Conservation (phyloP, 148 eudicot species). For the Rhododendron kiyosumense region DNA sequence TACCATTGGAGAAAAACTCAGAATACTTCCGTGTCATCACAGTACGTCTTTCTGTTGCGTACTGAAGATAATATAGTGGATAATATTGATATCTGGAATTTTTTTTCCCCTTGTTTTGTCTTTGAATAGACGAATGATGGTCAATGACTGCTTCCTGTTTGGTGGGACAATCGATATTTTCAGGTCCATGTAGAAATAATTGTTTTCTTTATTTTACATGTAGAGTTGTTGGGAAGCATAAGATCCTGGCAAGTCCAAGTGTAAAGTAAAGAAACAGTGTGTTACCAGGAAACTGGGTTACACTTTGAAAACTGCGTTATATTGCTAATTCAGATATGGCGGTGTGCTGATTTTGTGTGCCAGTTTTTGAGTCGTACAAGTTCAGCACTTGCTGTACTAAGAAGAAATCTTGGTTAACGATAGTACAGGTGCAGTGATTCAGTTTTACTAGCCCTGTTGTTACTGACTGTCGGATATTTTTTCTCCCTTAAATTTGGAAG, state of each 20-base stretch:
- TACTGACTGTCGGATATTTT: not conserved
- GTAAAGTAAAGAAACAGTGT: not conserved
- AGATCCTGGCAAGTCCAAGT: not conserved
- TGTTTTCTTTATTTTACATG: not conserved
- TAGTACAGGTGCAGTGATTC: not conserved
- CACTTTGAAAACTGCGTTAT: not conserved
- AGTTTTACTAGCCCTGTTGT: not conserved
- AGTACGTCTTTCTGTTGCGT: constrained; percentile 45
- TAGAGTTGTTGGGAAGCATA: not conserved
- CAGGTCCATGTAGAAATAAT: not conserved
- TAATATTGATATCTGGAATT: constrained; percentile 32
- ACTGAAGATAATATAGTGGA: not conserved
- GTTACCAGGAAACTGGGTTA: not conserved
- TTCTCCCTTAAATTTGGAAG: not conserved
- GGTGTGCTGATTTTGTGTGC: not conserved
- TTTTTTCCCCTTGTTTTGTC: constrained; percentile 46
- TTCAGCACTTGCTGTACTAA: not conserved
- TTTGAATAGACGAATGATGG: constrained; percentile 68
- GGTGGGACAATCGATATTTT: constrained; percentile 62
- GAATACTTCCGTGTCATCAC: constrained; percentile 82
- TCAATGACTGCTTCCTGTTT: constrained; percentile 74
- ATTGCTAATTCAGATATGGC: not conserved
- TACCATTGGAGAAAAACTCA: constrained; percentile 63
- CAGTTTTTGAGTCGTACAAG: not conserved
- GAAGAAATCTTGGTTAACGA: not conserved